Percentiles rank a stretch among this genome's conserved stretches.
Evolutionary conservation across 441 rosid species (phyloP).

Genomic region (Biscutella laevigata): DNA sequence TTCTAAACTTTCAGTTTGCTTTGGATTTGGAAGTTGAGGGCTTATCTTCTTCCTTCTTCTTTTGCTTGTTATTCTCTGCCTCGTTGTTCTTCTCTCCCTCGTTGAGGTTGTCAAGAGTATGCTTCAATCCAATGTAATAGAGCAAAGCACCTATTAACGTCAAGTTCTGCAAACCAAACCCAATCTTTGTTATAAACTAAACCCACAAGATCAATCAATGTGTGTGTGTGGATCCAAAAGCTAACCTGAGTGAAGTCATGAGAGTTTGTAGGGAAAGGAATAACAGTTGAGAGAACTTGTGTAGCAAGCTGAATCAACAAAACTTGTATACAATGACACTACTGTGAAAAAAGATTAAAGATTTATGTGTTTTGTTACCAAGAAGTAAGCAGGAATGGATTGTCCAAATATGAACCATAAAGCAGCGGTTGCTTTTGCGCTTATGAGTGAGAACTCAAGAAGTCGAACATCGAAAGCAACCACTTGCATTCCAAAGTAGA

Average conservation of each 20-base stretch:
- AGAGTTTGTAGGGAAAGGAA: slow-evolving; percentile 25
- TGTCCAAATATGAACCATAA: slow-evolving; percentile 30
- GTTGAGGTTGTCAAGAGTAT: slow-evolving; percentile 14
- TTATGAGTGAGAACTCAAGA: slow-evolving; percentile 20
- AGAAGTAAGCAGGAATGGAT: slow-evolving; percentile 25
- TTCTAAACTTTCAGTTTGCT: slow-evolving; percentile 7
- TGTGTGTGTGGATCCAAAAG: not conserved
- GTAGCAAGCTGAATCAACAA: slow-evolving; percentile 23
- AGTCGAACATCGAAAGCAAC: slow-evolving; percentile 23
- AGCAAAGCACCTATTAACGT: slow-evolving; percentile 24
- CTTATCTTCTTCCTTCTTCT: not conserved
- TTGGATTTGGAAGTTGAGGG: slow-evolving; percentile 14
- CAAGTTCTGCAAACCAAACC: slow-evolving; percentile 17
- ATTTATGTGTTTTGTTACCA: slow-evolving; percentile 12
- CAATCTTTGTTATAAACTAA: not conserved
- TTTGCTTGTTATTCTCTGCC: not conserved
- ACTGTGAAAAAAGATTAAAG: too few relatives aligned
- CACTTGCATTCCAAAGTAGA: slow-evolving; percentile 27
- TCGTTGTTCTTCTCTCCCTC: slow-evolving; percentile 9
- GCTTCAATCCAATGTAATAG: slow-evolving; percentile 26
- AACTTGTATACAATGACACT: too few relatives aligned
- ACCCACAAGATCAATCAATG: not conserved
- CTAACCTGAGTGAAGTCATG: slow-evolving; percentile 28
- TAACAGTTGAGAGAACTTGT: slow-evolving; percentile 18
- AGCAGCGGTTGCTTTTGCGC: slow-evolving; percentile 21